Conservation (phyloP, 139 green algal genomes). For the Tetradesmus lagerheimii region DNA sequence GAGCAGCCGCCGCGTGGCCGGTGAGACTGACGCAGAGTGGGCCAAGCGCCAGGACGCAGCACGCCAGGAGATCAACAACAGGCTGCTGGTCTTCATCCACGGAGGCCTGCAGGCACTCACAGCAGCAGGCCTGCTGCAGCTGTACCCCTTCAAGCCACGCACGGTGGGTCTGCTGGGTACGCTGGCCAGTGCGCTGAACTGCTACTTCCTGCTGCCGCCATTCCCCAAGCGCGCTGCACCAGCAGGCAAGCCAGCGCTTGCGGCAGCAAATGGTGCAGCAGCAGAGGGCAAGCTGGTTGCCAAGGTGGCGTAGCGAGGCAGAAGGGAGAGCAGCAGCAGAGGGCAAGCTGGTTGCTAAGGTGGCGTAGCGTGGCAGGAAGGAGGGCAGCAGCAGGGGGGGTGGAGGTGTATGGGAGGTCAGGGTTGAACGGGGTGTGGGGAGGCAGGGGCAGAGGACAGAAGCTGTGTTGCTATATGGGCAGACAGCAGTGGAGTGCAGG, state of each 20-base stretch:
- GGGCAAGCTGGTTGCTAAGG: too few relatives aligned
- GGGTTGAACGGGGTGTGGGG: too few relatives aligned
- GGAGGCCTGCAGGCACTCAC: slow-evolving; percentile 75
- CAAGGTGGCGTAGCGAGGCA: slow-evolving; percentile 39
- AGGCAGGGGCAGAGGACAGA: too few relatives aligned
- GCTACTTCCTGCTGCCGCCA: slow-evolving; percentile 83
- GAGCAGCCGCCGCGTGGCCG: slow-evolving; percentile 43
- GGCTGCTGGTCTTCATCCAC: slow-evolving; percentile 79
- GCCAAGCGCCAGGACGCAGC: slow-evolving; percentile 67
- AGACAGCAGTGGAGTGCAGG: too few relatives aligned
- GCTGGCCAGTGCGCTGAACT: slow-evolving; percentile 88
- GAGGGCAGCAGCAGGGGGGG: too few relatives aligned
- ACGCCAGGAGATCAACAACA: slow-evolving; percentile 70
- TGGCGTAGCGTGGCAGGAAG: background rate
- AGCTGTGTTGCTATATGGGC: too few relatives aligned
- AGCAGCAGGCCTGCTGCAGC: slow-evolving; percentile 53
- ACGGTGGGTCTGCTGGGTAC: slow-evolving; percentile 84
- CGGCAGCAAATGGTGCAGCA: background rate
- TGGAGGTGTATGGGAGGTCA: too few relatives aligned
- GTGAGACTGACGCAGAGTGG: slow-evolving; percentile 77
- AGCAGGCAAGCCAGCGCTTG: background rate
- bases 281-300: slow-evolving; percentile 47
- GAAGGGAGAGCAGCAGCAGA: background rate
- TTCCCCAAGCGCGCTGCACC: slow-evolving; percentile 14
- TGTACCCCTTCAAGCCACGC: slow-evolving; percentile 83